phyloP scores from a whole-genome alignment of 129 eudicot genomes.

The Glebionis coronaria region DNA sequence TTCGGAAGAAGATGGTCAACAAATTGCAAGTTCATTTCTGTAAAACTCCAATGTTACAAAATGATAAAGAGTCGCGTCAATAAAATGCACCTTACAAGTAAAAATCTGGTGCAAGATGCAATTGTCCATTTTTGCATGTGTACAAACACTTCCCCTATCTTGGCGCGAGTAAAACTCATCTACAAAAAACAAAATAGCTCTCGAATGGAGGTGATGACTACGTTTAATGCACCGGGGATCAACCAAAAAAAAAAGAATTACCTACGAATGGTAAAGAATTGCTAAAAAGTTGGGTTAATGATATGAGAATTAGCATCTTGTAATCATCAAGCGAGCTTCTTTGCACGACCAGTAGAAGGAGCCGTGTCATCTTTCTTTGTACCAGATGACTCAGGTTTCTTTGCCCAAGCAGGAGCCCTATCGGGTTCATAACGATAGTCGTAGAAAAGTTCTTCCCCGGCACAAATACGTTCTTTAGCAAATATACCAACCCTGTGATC shows the following conservation, averaged over 20 bases:
- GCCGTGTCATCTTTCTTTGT: conserved; percentile 65
- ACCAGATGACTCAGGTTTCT: conserved; percentile 83
- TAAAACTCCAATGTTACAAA: conserved; percentile 12
- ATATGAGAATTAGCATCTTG: background rate
- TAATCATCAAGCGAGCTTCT: conserved; percentile 65
- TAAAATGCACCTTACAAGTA: conserved; percentile 30
- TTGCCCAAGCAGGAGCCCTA: conserved; percentile 96
- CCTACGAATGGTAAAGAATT: conserved; percentile 26
- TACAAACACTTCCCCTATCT: conserved; percentile 21
- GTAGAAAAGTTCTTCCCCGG: conserved; percentile 91
- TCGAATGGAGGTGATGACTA: conserved; percentile 21
- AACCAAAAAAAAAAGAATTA: conserved; percentile 22
- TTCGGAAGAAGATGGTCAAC: background rate
- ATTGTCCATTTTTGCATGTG: background rate
- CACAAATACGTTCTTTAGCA: conserved; percentile 84
- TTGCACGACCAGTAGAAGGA: conserved; percentile 87
- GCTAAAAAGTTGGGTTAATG: conserved; percentile 25
- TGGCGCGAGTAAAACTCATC: conserved; percentile 36
- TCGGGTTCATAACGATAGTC: conserved; percentile 95
- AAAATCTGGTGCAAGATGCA: conserved; percentile 21
- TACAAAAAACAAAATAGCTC: conserved; percentile 24
- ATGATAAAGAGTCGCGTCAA: conserved; percentile 12
- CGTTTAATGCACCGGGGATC: conserved; percentile 4
- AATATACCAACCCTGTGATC: conserved; percentile 98
- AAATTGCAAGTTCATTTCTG: conserved; percentile 29